These are phyloP conservation scores for Stagonosporopsis chrysanthemi DNA, from an alignment of 2,329 filamentous ascomycete genomes.

Conservation along the genomic window DNA sequence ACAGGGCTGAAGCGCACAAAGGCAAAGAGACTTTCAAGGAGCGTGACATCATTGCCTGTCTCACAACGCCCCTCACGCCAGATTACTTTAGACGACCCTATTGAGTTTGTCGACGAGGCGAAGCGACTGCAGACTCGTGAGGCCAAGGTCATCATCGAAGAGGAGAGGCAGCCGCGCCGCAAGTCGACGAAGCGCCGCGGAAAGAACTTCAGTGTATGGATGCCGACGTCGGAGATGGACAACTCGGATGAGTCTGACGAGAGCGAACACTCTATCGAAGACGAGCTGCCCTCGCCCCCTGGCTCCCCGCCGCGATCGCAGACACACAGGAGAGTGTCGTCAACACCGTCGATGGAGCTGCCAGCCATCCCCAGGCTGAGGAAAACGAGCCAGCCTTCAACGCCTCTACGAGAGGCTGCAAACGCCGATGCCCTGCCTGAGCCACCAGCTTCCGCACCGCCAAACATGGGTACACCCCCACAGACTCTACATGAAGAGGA, in stretches of 20 bases:
- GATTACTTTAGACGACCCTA: constrained; percentile 46
- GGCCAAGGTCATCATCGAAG: constrained; percentile 17
- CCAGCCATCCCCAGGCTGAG: constrained; percentile 56
- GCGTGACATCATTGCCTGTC: constrained; percentile 37
- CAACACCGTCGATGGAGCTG: constrained; percentile 56
- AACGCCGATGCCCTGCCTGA: constrained; percentile 24
- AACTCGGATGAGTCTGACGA: constrained; percentile 46
- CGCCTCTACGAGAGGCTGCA: constrained; percentile 33
- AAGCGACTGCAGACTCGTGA: constrained; percentile 14
- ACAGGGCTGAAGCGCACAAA: constrained; percentile 47
- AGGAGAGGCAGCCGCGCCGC: constrained; percentile 35
- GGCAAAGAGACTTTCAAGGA: constrained; percentile 49
- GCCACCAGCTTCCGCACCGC: constrained; percentile 37
- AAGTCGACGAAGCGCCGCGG: constrained; percentile 45
- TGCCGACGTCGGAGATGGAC: constrained; percentile 52
- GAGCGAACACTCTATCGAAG: constrained; percentile 33
- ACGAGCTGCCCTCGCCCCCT: constrained; percentile 29
- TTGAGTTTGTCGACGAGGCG: constrained; percentile 24
- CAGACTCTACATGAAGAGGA: constrained; percentile 28
- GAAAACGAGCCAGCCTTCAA: constrained; percentile 51
- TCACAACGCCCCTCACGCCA: constrained; percentile 44
- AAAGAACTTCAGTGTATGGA: constrained; percentile 59
- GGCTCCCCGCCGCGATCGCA: constrained; percentile 44
- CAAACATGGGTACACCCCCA: constrained; percentile 39
- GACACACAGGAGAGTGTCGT: constrained; percentile 56